Base-by-base conservation (phyloP, 805 yeast species). In the Candida ortonii region DNA sequence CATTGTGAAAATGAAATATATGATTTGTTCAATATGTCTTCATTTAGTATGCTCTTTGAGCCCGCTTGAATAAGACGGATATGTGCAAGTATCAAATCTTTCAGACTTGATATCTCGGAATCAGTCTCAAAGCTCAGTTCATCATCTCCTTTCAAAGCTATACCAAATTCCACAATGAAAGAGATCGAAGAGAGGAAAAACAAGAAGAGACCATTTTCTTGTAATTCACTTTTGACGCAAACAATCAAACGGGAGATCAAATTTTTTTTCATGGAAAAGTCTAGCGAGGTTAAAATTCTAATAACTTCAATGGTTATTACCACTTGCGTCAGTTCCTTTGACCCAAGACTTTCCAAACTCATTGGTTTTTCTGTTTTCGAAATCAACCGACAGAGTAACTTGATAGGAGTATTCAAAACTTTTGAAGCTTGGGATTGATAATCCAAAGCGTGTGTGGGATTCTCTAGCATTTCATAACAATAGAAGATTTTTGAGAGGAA, bases 151-250 rank as follows among this genome's bases (percentile, higher is more conserved):
- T 43, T 48, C 30, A 57, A 43, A 25, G 61, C 36, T 10, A 45
- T 35, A 26, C 49, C 39, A 44, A 59, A 43, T 43, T 49, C 48
- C 20, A 46, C 29, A 30, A 43, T 21, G 33, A 48, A 41, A 18
- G 58, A 33, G 31, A 62, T 29, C 28, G 53, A 36, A 28, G 58
- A 42, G 34, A 61, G 48, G 45, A 61, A 44, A 37, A 57, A 49
- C 3, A 57, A 33, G 25, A 59, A 57, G 13, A 56, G 30, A 0
- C 62, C 60, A 16, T 55, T 54, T 29, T 57, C 62, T 9, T 35
- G 41, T 3, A 55, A 22, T 3, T 37, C 43, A 19, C 43, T 38
- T 27, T 52, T 57, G 10, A 37, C 28, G 30, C 47, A 25, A 5
- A 55, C 16, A 6, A 59, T 50, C 11, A 58, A 47, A 5, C 46